Evolutionary conservation across 1,284 basidiomycete genomes (phyloP).

Genomic region (Xerocomus amazonicus): DNA sequence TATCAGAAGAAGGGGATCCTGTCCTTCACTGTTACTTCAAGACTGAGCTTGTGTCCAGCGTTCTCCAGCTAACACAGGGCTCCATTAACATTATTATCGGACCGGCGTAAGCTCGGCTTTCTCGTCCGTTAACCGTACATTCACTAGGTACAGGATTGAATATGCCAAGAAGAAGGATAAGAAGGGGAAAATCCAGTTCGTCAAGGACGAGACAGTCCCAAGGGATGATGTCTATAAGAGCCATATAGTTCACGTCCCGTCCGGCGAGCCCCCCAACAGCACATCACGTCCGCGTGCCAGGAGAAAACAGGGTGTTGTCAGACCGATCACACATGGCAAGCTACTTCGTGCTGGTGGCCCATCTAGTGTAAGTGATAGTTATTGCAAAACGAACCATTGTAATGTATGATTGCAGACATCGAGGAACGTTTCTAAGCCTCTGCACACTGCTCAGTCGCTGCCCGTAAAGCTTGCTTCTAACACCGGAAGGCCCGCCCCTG

Average conservation of each 20-base stretch:
- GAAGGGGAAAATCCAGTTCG: constrained; percentile 81
- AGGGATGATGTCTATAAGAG: constrained; percentile 93
- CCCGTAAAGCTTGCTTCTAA: constrained; percentile 45
- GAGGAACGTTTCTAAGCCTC: constrained; percentile 47
- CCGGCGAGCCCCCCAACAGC: constrained; percentile 84
- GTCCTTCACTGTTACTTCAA: constrained; percentile 92
- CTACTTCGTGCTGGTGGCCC: constrained; percentile 76
- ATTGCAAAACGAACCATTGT: constrained; percentile 1
- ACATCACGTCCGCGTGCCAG: constrained; percentile 81
- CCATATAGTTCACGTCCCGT: constrained; percentile 82
- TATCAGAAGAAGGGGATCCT: constrained; percentile 93
- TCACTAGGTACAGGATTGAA: constrained; percentile 55
- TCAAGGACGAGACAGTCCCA: constrained; percentile 85
- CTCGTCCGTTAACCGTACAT: constrained; percentile 4
- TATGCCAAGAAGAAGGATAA: constrained; percentile 99
- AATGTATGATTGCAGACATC: constrained; percentile 39
- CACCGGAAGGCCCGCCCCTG: constrained; percentile 20
- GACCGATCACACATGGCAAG: constrained; percentile 85
- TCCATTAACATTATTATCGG: constrained; percentile 73
- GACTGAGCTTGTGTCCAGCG: constrained; percentile 86
- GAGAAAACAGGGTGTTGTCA: constrained; percentile 79
- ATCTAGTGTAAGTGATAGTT: constrained; percentile 44
- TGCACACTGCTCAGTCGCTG: constrained; percentile 54
- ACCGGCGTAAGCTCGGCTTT: constrained; percentile 56
- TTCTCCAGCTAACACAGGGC: constrained; percentile 80